phyloP scores from a whole-genome alignment of 1,284 basidiomycete species.

The Malassezia sp. region DNA sequence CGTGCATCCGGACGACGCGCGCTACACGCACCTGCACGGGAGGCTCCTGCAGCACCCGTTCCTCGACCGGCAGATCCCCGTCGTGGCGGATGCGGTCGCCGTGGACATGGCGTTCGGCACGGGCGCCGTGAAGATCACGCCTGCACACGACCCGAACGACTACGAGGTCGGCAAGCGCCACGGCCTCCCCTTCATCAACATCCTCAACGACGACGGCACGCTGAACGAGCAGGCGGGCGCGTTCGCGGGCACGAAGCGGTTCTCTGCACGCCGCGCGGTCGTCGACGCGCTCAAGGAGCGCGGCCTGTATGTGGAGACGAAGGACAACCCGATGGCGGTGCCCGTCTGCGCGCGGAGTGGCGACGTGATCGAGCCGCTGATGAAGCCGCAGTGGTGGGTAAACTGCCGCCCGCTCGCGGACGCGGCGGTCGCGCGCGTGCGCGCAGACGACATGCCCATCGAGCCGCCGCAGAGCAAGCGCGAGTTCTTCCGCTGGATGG shows the following conservation, averaged over 20 bases:
- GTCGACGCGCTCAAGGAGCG: constrained; percentile 73
- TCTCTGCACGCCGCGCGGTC: constrained; percentile 78
- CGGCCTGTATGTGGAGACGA: constrained; percentile 78
- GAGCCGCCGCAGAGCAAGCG: constrained; percentile 73
- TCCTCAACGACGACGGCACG: constrained; percentile 94
- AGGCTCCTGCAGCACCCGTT: constrained; percentile 83
- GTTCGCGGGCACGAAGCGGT: constrained; percentile 67
- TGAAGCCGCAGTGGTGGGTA: constrained; percentile 99
- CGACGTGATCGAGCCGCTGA: constrained; percentile 84
- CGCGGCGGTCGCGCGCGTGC: constrained; percentile 58
- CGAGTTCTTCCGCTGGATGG: constrained; percentile 95
- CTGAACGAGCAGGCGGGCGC: constrained; percentile 81
- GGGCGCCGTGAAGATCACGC: constrained; percentile 97
- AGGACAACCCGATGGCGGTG: constrained; percentile 54
- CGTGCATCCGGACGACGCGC: constrained; percentile 80
- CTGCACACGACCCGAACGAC: constrained; percentile 97
- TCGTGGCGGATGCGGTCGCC: constrained; percentile 69
- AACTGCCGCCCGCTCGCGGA: constrained; percentile 83
- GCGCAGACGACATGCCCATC: constrained; percentile 53
- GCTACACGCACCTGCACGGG: constrained; percentile 93
- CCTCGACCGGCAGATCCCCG: constrained; percentile 66
- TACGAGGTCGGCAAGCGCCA: constrained; percentile 87
- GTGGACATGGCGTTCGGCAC: constrained; percentile 97
- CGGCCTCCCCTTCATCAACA: constrained; percentile 83
- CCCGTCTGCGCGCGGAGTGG: constrained; percentile 51